These are phyloP conservation scores for Trebouxia sp. DNA, from an alignment of 139 green algal genomes.

Conservation along the genomic window DNA sequence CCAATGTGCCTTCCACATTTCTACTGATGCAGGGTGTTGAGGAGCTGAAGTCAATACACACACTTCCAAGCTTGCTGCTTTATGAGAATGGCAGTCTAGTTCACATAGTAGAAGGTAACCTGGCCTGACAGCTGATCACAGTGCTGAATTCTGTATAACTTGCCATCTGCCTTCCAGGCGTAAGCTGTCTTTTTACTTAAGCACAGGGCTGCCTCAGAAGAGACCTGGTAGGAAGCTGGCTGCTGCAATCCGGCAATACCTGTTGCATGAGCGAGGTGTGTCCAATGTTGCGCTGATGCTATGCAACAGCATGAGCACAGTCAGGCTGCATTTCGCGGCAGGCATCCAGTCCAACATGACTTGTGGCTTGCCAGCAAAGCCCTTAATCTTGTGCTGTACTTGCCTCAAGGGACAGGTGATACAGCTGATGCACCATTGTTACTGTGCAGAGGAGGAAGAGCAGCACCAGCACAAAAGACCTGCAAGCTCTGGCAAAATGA, in stretches of 20 bases:
- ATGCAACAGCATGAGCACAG: too few species aligned
- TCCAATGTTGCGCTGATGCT: too few species aligned
- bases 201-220: neutral
- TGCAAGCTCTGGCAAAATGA: neutral
- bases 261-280: conserved; percentile 13
- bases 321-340: too few species aligned
- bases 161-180: too few species aligned
- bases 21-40: neutral
- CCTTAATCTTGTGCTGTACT: too few species aligned
- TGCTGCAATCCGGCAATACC: conserved; percentile 3
- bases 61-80: neutral
- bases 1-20: too few species aligned
- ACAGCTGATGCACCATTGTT: neutral
- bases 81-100: neutral
- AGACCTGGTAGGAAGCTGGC: conserved; percentile 1
- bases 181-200: too few species aligned
- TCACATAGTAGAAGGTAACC: conserved; percentile 6
- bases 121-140: neutral
- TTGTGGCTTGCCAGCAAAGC: too few species aligned
- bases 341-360: too few species aligned
- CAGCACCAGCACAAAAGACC: neutral
- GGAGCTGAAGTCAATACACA: conserved; percentile 15
- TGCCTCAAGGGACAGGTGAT: too few species aligned
- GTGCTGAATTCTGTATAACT: too few species aligned
- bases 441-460: neutral